phyloP scores from a whole-genome alignment of 176 grass and related monocot genomes.

The Phoenix roebelenii region DNA sequence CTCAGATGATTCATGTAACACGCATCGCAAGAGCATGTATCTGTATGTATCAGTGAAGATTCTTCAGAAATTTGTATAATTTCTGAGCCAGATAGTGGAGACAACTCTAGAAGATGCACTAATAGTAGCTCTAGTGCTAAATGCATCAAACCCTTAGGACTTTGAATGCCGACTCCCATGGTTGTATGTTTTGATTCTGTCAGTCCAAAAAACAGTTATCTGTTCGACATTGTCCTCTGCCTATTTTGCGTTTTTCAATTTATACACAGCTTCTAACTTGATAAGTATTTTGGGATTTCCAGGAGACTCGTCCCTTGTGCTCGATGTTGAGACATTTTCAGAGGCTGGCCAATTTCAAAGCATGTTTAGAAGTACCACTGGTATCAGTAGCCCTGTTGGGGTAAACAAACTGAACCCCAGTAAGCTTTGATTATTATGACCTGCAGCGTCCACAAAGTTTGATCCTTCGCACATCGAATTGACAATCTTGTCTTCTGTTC shows the following conservation, averaged over 20 bases:
- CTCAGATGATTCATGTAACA: too few species aligned
- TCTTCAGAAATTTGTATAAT: not conserved
- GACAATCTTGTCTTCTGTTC: too few species aligned
- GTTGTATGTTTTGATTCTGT: slow-evolving; percentile 85
- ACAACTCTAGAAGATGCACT: slow-evolving; percentile 1
- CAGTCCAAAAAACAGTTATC: slow-evolving; percentile 10
- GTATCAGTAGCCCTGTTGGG: not conserved
- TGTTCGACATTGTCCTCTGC: not conserved
- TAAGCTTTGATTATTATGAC: too few species aligned
- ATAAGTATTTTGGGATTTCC: not conserved
- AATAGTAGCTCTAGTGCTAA: slow-evolving; percentile 21
- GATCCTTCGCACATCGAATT: too few species aligned
- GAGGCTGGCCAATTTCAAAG: slow-evolving; percentile 7
- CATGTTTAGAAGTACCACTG: slow-evolving; percentile 5
- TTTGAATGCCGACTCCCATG: slow-evolving; percentile 56
- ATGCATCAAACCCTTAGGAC: slow-evolving; percentile 46
- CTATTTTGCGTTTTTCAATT: too few species aligned
- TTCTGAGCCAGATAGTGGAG: slow-evolving; percentile 8
- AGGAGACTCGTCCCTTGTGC: slow-evolving; percentile 40
- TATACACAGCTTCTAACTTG: slow-evolving; percentile 15
- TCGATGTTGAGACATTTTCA: slow-evolving; percentile 6
- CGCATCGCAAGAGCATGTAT: too few species aligned
- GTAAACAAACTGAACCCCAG: too few species aligned
- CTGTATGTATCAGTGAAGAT: slow-evolving; percentile 1
- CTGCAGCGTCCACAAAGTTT: too few species aligned